Percentiles rank a stretch among this genome's conserved stretches.
phyloP scores from a whole-genome alignment of 2,329 filamentous ascomycete genomes.

The Lojkania enalia region DNA sequence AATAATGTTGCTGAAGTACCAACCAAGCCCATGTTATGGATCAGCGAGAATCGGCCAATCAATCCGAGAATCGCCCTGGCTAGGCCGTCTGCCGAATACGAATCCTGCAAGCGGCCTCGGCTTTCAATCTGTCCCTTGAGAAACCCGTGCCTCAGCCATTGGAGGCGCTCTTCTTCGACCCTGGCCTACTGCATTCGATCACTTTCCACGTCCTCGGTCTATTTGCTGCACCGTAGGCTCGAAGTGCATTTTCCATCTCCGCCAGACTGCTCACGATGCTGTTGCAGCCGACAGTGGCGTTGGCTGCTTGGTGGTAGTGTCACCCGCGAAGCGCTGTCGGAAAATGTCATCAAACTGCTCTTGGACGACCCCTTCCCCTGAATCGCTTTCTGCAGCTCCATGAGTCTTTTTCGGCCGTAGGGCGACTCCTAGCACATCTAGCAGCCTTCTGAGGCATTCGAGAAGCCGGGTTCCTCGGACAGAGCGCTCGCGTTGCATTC shows the following conservation, averaged over 20 bases:
- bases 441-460: constrained; percentile 21
- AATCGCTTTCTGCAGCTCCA: constrained; percentile 27
- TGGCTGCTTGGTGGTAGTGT: constrained; percentile 45
- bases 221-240: constrained; percentile 41
- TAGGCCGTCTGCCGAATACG: no score
- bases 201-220: constrained; percentile 44
- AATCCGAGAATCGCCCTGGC: no score
- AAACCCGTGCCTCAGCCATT: constrained; percentile 36
- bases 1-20: no score
- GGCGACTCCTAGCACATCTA: constrained; percentile 26
- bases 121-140: constrained; percentile 28
- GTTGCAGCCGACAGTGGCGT: constrained; percentile 62
- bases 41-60: no score
- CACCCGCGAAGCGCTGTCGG: constrained; percentile 48
- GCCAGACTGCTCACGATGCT: constrained; percentile 58
- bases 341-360: constrained; percentile 17
- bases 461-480: constrained; percentile 14
- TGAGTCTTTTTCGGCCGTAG: constrained; percentile 21
- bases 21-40: no score
- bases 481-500: constrained; percentile 28
- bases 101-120: no score
- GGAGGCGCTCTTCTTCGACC: constrained; percentile 21
- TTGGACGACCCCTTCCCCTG: constrained; percentile 15
- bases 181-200: constrained; percentile 31
- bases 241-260: constrained; percentile 38